A percentile compares a stretch with the other conserved stretches of the same genome.
Evolutionary conservation across 75 land plant species (phyloP).

Genomic region (Isoetes taiwanensis): DNA sequence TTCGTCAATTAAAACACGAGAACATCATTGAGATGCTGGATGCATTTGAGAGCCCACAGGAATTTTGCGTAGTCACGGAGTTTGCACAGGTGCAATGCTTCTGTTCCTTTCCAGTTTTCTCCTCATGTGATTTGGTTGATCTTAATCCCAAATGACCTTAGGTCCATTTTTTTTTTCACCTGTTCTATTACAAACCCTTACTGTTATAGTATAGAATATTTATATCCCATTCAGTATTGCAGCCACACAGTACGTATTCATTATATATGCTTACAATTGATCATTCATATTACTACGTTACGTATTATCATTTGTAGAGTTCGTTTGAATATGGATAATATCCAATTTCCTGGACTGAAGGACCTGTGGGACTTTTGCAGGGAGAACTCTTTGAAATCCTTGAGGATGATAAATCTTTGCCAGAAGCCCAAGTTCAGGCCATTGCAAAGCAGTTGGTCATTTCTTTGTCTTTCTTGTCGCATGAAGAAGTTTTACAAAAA

Average conservation of each 20-base stretch:
- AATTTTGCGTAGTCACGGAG: conserved; percentile 97
- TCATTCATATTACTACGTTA: no score
- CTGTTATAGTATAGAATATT: no score
- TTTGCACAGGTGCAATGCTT: conserved; percentile 67
- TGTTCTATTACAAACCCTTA: no score
- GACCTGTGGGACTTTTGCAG: conserved; percentile 26
- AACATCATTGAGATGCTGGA: conserved; percentile 97
- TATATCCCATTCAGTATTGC: no score
- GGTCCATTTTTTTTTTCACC: no score
- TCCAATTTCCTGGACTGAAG: no score
- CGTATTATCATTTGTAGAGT: no score
- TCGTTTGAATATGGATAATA: no score
- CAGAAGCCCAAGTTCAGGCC: conserved; percentile 97
- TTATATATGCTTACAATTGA: no score
- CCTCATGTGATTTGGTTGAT: not conserved
- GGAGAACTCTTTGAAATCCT: conserved; percentile 98
- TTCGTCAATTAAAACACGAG: conserved; percentile 90
- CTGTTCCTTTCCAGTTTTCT: not conserved
- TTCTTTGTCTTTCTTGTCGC: not conserved
- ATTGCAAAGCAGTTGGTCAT: conserved; percentile 94
- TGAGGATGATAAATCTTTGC: conserved; percentile 91
- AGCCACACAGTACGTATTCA: no score
- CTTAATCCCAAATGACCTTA: not conserved
- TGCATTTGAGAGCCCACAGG: conserved; percentile 90
- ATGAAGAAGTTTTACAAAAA: not conserved